Conservation (phyloP, 208 protist genomes). For the Leishmania guyanensis region DNA sequence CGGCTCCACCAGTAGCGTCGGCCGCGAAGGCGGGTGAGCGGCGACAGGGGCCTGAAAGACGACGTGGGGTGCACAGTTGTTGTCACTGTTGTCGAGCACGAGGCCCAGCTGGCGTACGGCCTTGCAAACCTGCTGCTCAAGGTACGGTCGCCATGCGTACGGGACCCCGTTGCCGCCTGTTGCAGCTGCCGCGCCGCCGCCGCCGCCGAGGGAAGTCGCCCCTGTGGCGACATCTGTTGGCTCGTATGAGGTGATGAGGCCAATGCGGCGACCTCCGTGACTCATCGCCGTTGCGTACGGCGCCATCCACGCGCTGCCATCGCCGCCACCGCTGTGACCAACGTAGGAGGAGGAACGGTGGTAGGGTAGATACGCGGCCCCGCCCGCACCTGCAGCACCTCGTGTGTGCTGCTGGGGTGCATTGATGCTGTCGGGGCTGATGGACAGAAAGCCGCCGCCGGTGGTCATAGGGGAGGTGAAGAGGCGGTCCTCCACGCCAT, state of each 20-base stretch:
- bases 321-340: background rate
- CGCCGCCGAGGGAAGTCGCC: background rate
- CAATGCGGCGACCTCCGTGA: slow-evolving; percentile 49
- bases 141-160: slow-evolving; percentile 30
- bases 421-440: background rate
- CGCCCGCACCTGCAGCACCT: slow-evolving; percentile 9
- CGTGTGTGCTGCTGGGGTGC: slow-evolving; percentile 19
- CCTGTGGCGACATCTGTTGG: slow-evolving; percentile 11
- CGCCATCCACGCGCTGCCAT: slow-evolving; percentile 11
- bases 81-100: slow-evolving; percentile 15
- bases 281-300: slow-evolving; percentile 52
- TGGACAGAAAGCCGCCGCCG: slow-evolving; percentile 7
- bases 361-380: background rate
- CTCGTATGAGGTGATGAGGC: slow-evolving; percentile 69
- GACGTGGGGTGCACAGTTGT: background rate
- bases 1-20: slow-evolving; percentile 47
- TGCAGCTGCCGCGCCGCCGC: background rate
- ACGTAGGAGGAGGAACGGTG: background rate
- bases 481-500: slow-evolving; percentile 26
- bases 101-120: slow-evolving; percentile 38
- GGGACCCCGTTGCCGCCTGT: slow-evolving; percentile 9
- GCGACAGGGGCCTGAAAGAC: slow-evolving; percentile 22
- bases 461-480: slow-evolving; percentile 11
- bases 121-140: slow-evolving; percentile 41
- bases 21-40: slow-evolving; percentile 8